Percentiles rank a stretch among this genome's conserved stretches.
Evolutionary conservation across 306 rosid species (phyloP).

Genomic region (Corylus americana): DNA sequence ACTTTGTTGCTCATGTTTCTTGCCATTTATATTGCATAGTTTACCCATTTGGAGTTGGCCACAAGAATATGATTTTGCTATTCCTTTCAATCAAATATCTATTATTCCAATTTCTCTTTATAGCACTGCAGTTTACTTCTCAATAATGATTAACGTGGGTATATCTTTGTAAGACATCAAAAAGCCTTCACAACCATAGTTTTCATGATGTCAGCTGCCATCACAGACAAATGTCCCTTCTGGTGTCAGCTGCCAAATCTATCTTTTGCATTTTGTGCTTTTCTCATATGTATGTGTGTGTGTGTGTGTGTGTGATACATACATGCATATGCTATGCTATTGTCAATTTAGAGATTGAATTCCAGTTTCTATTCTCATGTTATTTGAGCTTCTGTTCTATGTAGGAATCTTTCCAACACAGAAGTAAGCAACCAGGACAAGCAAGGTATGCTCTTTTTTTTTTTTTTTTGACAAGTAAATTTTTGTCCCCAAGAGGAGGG

Average conservation of each 20-base stretch:
- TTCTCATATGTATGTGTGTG: too few species aligned
- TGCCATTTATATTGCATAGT: too few species aligned
- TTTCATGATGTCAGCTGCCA: not conserved
- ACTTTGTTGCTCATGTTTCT: too few species aligned
- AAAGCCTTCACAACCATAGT: not conserved
- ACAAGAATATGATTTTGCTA: not conserved
- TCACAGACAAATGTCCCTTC: not conserved
- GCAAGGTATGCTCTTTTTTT: constrained; percentile 41
- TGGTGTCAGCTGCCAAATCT: not conserved
- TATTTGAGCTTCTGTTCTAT: constrained; percentile 28
- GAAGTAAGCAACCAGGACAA: constrained; percentile 33
- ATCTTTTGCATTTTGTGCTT: not conserved
- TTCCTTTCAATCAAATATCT: not conserved
- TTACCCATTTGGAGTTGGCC: not conserved
- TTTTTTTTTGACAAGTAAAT: too few species aligned
- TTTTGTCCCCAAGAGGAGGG: too few species aligned
- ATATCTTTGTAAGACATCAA: not conserved
- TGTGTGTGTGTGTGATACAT: too few species aligned
- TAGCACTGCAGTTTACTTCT: not conserved
- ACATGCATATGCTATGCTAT: not conserved
- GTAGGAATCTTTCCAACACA: constrained; percentile 45
- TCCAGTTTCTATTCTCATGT: not conserved
- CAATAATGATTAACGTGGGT: not conserved
- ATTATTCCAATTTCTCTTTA: not conserved
- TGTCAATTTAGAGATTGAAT: constrained; percentile 3